A percentile compares a stretch with the other conserved stretches of the same genome.
Conservation (phyloP, 208 protist species). For the Crithidia brevicula region DNA sequence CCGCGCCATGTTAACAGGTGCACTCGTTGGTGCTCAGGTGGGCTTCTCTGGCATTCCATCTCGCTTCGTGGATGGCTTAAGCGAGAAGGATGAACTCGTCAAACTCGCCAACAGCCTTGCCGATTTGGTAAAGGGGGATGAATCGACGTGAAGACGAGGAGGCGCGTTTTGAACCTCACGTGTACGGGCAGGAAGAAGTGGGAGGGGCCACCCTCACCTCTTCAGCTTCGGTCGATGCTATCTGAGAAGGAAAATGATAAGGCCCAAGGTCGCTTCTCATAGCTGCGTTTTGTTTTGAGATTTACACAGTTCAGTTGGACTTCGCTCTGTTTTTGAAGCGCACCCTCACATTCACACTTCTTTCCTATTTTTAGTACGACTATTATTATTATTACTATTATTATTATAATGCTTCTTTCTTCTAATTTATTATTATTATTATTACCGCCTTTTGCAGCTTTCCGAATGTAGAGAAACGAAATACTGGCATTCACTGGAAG, state of each 20-base stretch:
- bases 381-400: neutral
- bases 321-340: neutral
- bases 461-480: too few species aligned
- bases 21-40: constrained; percentile 41
- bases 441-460: too few species aligned
- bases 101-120: constrained; percentile 35
- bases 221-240: too few species aligned
- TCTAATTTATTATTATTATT: too few species aligned
- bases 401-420: neutral
- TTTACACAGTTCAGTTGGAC: neutral
- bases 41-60: constrained; percentile 34
- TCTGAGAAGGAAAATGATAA: too few species aligned
- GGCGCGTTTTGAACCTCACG: too few species aligned
- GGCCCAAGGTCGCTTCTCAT: too few species aligned
- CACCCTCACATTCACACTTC: neutral
- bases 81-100: constrained; percentile 34
- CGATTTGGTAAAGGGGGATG: constrained; percentile 6
- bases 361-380: neutral
- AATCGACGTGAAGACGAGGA: neutral
- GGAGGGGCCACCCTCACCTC: too few species aligned
- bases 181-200: too few species aligned
- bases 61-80: constrained; percentile 39
- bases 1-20: constrained; percentile 39
- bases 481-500: too few species aligned
- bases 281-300: too few species aligned